phyloP scores from a whole-genome alignment of 192 early-diverging fungal genomes.

The Funneliformis geosporum region DNA sequence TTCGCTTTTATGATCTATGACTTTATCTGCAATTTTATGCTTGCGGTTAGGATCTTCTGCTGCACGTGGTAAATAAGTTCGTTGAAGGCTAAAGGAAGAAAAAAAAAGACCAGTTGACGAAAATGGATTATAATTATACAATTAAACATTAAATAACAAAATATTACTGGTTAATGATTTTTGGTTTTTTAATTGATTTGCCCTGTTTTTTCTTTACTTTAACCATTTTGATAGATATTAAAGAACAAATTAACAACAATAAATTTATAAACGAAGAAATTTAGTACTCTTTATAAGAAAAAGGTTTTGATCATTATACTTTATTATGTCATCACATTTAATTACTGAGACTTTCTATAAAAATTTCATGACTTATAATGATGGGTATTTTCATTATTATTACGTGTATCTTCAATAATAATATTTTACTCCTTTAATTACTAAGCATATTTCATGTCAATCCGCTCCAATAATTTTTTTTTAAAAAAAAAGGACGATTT shows the following conservation, averaged over 20 bases:
- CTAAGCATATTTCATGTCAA: too few species aligned
- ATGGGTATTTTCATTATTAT: too few species aligned
- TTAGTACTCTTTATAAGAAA: neutral
- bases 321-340: too few species aligned
- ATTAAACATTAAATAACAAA: neutral
- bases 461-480: too few species aligned
- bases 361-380: too few species aligned
- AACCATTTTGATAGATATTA: neutral
- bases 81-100: neutral
- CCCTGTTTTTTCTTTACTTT: neutral
- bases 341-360: too few species aligned
- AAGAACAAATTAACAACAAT: too few species aligned
- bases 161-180: neutral
- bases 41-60: neutral
- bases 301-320: neutral
- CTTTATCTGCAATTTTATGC: neutral
- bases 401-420: too few species aligned
- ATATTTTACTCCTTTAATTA: too few species aligned
- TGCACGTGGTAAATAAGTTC: neutral
- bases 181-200: neutral
- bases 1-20: neutral
- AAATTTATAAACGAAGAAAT: too few species aligned
- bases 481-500: too few species aligned
- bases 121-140: neutral
- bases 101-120: neutral